Conservation (phyloP, 2,329 filamentous ascomycete species). For the Acrodontium crateriforme region DNA sequence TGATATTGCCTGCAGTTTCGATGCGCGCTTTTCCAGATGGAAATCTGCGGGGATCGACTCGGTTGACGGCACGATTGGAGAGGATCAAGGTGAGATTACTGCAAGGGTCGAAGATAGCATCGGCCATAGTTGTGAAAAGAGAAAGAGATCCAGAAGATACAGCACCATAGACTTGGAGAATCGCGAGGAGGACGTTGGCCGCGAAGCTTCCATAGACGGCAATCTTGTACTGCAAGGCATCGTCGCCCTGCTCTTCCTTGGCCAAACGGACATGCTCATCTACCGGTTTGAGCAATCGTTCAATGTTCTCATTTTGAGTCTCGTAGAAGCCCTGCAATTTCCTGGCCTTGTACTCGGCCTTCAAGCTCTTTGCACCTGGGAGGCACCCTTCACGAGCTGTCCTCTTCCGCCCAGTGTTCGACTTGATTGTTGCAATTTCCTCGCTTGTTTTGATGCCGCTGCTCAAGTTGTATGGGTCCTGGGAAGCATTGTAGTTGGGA, state of each 20-base stretch:
- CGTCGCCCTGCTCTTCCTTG: conserved; percentile 64
- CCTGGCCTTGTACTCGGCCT: conserved; percentile 32
- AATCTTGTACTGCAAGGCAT: conserved; percentile 62
- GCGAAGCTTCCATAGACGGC: conserved; percentile 54
- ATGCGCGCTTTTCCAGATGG: conserved; percentile 87
- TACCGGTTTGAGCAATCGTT: conserved; percentile 80
- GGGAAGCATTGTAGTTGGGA: conserved; percentile 47
- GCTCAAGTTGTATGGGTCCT: conserved; percentile 71
- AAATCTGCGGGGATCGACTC: conserved; percentile 73
- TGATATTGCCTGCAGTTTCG: conserved; percentile 90
- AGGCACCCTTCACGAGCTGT: conserved; percentile 6
- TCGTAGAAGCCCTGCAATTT: conserved; percentile 74
- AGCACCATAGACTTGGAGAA: conserved; percentile 79
- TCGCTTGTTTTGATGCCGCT: conserved; percentile 65
- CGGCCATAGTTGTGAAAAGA: conserved; percentile 94
- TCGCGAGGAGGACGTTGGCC: conserved; percentile 67
- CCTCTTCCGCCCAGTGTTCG: conserved; percentile 69
- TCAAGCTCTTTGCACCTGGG: conserved; percentile 31
- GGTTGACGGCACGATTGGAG: conserved; percentile 74
- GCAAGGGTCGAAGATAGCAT: conserved; percentile 71
- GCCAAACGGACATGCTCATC: conserved; percentile 79
- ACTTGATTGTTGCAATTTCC: conserved; percentile 57
- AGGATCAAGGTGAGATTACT: conserved; percentile 80
- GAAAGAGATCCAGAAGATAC: conserved; percentile 80
- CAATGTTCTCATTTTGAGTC: conserved; percentile 83